Evolutionary conservation across 139 green algal genomes (phyloP), one percentile per base, ranked within the genome.

Genomic region (Auxenochlorella protothecoides): DNA sequence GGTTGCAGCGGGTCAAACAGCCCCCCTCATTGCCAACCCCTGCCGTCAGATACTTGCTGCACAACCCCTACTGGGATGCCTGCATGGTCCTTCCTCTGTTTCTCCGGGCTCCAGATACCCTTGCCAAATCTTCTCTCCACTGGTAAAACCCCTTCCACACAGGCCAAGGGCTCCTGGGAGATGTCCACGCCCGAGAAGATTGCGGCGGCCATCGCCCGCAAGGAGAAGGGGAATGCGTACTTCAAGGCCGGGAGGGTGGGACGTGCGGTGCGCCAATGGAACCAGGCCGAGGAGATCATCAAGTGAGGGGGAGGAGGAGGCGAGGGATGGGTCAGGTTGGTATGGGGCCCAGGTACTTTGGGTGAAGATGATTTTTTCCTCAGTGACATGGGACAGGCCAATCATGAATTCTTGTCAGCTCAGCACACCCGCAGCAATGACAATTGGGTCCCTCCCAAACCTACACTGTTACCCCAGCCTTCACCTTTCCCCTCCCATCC

Each of bases 101-200:
- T 44, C 27, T 44, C 27, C 27, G 27, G 27, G 27, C 27, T 44
- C 27, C 27, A 44, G 27, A 44, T 44, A 44, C 27, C 27, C 27
- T 44, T 44, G 27, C 27, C 27, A 44, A 44, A 44, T 44, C 27
- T 44, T 44, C 27, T 44, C 27, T 44, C 27, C 27, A 44, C 27
- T 44, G 27, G 27, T 44, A 44, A 44, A 44, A 44, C 27, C 27
- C 53, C 12, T 16, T 59, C 52, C 27, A 57, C 14, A 55, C 84
- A 93, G 85, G 81, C 88, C n/a, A 97, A 97, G 82, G 92, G 97
- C 66, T 82, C 78, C 12, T 98, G 85, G 83, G 90, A 96, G 68
- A 93, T 98, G 88, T 83, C 79, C 53, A 73, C 83, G 2, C 60
- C 65, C 13, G 94, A 98, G 74, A 98, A 97, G 89, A 70, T 97